These are phyloP conservation scores for Boletus mariae DNA, from an alignment of 1,284 basidiomycete genomes.

Conservation along the genomic window DNA sequence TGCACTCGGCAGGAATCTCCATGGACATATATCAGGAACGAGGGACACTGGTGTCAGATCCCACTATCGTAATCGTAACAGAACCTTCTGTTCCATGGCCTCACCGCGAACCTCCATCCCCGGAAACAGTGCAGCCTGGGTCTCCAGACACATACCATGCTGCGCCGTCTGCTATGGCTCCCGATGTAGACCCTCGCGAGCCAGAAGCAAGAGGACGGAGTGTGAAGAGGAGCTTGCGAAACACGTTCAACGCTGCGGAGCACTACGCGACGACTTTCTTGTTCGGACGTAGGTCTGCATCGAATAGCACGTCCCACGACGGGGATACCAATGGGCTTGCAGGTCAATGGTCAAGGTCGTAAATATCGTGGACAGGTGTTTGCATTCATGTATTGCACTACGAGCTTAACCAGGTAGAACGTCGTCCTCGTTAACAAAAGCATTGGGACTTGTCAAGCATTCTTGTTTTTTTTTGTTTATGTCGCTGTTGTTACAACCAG, in stretches of 20 bases:
- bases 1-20: slow-evolving; percentile 34
- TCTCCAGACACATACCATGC: slow-evolving; percentile 40
- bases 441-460: slow-evolving; percentile 14
- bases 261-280: slow-evolving; percentile 62
- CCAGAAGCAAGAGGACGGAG: slow-evolving; percentile 49
- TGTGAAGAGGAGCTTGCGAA: slow-evolving; percentile 61
- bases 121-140: slow-evolving; percentile 18
- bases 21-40: slow-evolving; percentile 24
- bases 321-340: slow-evolving; percentile 22
- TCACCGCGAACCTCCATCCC: slow-evolving; percentile 27
- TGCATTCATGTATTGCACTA: slow-evolving; percentile 10
- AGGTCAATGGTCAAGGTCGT: slow-evolving; percentile 26
- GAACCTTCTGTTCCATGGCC: slow-evolving; percentile 27
- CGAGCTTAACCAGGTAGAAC: slow-evolving; percentile 3
- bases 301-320: slow-evolving; percentile 22
- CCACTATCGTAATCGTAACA: not conserved
- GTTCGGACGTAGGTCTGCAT: slow-evolving; percentile 44
- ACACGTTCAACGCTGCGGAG: slow-evolving; percentile 63
- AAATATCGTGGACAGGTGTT: slow-evolving; percentile 10
- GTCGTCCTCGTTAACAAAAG: slow-evolving; percentile 8
- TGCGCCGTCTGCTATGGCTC: slow-evolving; percentile 40
- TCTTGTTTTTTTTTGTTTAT: not conserved
- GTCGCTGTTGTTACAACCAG: slow-evolving; percentile 27
- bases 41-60: slow-evolving; percentile 7
- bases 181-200: slow-evolving; percentile 28